These are phyloP conservation scores for Ehretia macrophylla DNA, from an alignment of 257 asterid species.

Conservation along the genomic window DNA sequence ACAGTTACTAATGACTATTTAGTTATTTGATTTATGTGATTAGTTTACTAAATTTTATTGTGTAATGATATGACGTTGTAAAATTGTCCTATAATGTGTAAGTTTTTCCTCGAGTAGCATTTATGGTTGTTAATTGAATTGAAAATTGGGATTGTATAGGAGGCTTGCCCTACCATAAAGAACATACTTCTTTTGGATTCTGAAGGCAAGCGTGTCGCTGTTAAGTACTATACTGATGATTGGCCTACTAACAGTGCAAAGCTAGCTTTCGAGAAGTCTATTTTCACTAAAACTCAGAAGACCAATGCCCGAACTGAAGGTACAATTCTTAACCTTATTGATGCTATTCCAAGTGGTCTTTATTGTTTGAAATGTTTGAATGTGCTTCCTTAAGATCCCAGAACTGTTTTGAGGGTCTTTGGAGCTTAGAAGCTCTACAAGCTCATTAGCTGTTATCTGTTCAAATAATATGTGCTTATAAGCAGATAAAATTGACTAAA, in stretches of 20 bases:
- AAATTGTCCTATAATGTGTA: not conserved
- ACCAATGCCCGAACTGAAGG: slow-evolving; percentile 95
- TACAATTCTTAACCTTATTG: slow-evolving; percentile 10
- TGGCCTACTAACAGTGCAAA: slow-evolving; percentile 83
- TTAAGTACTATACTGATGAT: slow-evolving; percentile 83
- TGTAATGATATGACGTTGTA: not conserved
- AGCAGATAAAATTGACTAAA: no score
- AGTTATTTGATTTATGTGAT: not conserved
- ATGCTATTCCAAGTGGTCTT: no score
- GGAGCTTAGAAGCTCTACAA: no score
- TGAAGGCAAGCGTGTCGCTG: slow-evolving; percentile 97
- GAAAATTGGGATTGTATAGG: slow-evolving; percentile 40
- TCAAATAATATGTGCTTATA: no score
- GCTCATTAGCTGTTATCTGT: no score
- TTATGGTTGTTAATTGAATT: not conserved
- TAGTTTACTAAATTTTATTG: no score
- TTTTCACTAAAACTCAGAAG: slow-evolving; percentile 86
- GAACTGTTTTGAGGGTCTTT: not conserved
- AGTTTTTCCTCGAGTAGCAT: not conserved
- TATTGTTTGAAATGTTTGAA: no score
- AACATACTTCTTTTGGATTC: slow-evolving; percentile 90
- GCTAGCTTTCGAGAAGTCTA: slow-evolving; percentile 76
- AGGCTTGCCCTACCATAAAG: slow-evolving; percentile 77
- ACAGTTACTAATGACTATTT: not conserved
- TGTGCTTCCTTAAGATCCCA: not conserved